A percentile compares a stretch with the other conserved stretches of the same genome.
Evolutionary conservation across 2,329 filamentous ascomycete genomes (phyloP).

Genomic region (Fusarium pininemorale): DNA sequence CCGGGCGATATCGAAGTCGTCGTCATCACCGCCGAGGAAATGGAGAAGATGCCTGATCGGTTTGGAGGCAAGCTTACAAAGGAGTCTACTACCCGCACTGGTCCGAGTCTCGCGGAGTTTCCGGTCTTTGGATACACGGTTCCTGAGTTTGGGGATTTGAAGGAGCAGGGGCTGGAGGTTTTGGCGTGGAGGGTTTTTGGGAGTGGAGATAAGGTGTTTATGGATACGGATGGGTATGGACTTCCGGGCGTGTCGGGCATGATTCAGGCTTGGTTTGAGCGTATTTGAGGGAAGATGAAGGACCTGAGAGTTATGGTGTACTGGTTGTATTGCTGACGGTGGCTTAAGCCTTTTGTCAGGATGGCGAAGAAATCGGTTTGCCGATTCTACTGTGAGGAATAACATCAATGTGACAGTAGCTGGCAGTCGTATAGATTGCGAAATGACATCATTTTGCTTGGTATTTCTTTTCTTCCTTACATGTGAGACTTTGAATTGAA

Average conservation of each 20-base stretch:
- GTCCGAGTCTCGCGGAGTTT: background rate
- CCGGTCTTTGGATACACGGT: background rate
- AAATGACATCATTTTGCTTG: background rate
- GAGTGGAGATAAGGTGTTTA: background rate
- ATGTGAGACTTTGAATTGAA: no score
- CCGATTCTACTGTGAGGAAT: background rate
- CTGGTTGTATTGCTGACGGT: background rate
- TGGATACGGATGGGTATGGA: background rate
- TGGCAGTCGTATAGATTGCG: accelerated
- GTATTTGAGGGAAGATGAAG: accelerated
- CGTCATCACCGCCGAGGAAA: background rate
- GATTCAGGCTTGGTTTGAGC: background rate
- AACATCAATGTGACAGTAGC: background rate
- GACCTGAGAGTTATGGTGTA: background rate
- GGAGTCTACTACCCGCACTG: accelerated
- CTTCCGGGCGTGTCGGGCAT: background rate
- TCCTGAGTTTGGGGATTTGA: accelerated
- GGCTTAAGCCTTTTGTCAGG: accelerated
- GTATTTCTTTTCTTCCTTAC: background rate
- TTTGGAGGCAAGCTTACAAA: background rate
- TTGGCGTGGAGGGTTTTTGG: background rate
- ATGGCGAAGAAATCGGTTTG: accelerated
- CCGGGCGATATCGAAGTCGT: background rate
- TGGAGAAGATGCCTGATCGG: background rate
- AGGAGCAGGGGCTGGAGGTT: background rate